These are phyloP conservation scores for Coemansia sp. DNA, from an alignment of 192 early-diverging fungal species.

Conservation along the genomic window DNA sequence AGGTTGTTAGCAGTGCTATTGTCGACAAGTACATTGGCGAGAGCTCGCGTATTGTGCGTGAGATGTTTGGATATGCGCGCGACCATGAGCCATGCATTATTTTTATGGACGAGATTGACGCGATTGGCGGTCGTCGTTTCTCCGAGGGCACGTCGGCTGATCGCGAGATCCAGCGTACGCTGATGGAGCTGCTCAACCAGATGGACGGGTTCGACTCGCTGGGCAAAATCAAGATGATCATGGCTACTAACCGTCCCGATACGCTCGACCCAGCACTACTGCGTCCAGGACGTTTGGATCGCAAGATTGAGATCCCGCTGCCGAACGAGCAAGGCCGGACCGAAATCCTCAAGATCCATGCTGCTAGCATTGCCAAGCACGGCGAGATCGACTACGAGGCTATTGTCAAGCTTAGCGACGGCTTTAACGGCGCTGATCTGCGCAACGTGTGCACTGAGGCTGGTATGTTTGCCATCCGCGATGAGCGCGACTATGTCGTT, in stretches of 20 bases:
- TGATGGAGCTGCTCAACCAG: conserved; percentile 99
- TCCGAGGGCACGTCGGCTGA: conserved; percentile 99
- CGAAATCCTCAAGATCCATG: conserved; percentile 98
- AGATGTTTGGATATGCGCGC: conserved; percentile 99
- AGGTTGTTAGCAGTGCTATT: conserved; percentile 97
- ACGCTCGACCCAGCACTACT: conserved; percentile 97
- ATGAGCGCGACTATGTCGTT: conserved; percentile 95
- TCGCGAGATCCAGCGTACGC: conserved; percentile 98
- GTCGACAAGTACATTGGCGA: conserved; percentile 99
- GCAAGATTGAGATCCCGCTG: conserved; percentile 99
- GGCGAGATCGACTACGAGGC: conserved; percentile 99
- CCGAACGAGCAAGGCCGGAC: conserved; percentile 97
- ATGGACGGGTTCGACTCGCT: conserved; percentile 99
- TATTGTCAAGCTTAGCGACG: conserved; percentile 95
- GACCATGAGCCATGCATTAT: conserved; percentile 99
- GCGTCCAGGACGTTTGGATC: conserved; percentile 92
- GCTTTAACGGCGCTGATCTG: conserved; percentile 98
- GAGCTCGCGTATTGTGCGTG: conserved; percentile 91
- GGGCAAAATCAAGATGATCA: conserved; percentile 98
- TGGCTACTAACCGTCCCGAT: conserved; percentile 99
- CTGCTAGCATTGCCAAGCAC: conserved; percentile 88
- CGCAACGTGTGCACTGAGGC: conserved; percentile 99
- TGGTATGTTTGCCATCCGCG: conserved; percentile 99
- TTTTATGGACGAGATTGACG: conserved; percentile 99
- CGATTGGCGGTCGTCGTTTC: conserved; percentile 98